A percentile compares a stretch with the other conserved stretches of the same genome.
Evolutionary conservation across 2,329 filamentous ascomycete genomes (phyloP).

Genomic region (Hypoxylon sp.): DNA sequence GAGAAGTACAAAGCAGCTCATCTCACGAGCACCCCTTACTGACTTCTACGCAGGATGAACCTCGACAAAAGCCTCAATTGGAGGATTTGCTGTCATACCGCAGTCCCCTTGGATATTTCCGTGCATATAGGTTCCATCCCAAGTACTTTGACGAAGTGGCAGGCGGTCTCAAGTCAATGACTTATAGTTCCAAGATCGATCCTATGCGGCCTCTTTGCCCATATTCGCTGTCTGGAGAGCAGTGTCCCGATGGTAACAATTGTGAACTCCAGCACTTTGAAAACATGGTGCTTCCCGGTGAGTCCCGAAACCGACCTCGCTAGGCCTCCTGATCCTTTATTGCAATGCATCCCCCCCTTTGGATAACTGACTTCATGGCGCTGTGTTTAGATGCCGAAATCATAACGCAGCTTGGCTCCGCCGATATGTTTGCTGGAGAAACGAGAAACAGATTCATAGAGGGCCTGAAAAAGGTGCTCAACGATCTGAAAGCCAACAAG

Average conservation of each 20-base stretch:
- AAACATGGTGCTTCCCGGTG: constrained; percentile 79
- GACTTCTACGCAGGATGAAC: constrained; percentile 47
- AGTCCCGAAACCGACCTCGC: constrained; percentile 59
- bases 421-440: constrained; percentile 72
- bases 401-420: constrained; percentile 76
- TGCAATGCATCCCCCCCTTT: constrained; percentile 54
- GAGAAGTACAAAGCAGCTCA: constrained; percentile 52
- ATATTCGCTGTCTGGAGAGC: constrained; percentile 76
- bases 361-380: constrained; percentile 62
- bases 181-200: constrained; percentile 93
- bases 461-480: constrained; percentile 72
- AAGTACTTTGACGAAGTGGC: constrained; percentile 75
- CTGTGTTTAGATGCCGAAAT: constrained; percentile 75
- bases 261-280: constrained; percentile 87
- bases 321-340: constrained; percentile 46
- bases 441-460: constrained; percentile 72
- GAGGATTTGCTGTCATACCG: constrained; percentile 74
- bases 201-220: constrained; percentile 79
- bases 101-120: constrained; percentile 85
- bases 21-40: constrained; percentile 49
- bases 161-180: constrained; percentile 87
- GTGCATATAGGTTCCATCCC: constrained; percentile 90
- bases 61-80: constrained; percentile 28
- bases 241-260: constrained; percentile 76
- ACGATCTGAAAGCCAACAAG: constrained; percentile 69